Percentiles rank a stretch among this genome's conserved stretches.
Conservation (phyloP, 257 asterid species). For the Fraxinus cuspidata region DNA sequence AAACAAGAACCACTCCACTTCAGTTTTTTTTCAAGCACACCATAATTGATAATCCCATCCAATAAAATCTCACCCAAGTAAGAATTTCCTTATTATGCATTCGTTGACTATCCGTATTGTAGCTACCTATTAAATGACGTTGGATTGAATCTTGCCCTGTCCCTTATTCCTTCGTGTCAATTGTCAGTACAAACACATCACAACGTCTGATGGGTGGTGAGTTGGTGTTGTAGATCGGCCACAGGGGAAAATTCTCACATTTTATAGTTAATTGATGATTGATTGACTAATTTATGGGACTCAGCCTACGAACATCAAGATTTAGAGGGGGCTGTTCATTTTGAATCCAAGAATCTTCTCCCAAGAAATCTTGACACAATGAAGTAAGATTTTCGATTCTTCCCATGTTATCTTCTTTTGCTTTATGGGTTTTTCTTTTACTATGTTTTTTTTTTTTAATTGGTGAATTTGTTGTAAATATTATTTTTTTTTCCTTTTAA, state of each 20-base stretch:
- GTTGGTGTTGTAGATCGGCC: constrained; percentile 28
- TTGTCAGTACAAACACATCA: not conserved
- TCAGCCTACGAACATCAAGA: constrained; percentile 35
- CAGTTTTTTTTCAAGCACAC: not conserved
- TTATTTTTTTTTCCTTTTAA: constrained; percentile 1
- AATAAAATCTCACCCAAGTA: no score
- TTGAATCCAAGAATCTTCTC: constrained; percentile 43
- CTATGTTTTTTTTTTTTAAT: not conserved
- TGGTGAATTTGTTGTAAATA: constrained; percentile 1
- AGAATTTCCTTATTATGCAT: no score
- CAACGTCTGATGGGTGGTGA: not conserved
- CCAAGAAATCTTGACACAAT: constrained; percentile 42
- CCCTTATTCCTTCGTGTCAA: constrained; percentile 15
- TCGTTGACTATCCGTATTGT: no score
- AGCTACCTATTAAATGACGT: not conserved
- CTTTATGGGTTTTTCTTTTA: not conserved
- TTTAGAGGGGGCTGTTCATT: constrained; percentile 29
- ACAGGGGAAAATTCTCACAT: not conserved
- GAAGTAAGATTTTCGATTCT: constrained; percentile 49
- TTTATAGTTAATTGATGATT: not conserved
- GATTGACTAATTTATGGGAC: constrained; percentile 39
- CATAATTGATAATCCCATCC: no score
- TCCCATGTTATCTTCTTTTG: not conserved
- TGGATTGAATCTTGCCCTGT: constrained; percentile 14
- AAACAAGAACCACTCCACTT: not conserved